Percentiles rank a stretch among this genome's conserved stretches.
Evolutionary conservation across 345 rosid species (phyloP).

Genomic region (Gossypium arboreum): DNA sequence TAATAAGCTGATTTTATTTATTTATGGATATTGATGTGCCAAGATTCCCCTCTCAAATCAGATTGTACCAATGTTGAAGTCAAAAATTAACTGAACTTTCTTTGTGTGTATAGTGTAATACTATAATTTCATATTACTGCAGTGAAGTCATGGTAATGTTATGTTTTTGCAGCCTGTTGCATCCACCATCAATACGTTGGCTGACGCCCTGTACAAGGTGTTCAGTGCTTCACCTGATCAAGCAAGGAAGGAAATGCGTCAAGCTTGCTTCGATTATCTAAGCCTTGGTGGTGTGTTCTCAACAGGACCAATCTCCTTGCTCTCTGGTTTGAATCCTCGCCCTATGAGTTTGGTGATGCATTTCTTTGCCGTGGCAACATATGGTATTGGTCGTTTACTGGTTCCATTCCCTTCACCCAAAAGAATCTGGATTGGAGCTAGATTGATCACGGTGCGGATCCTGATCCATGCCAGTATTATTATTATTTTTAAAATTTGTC

Average conservation of each 20-base stretch:
- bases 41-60: neutral
- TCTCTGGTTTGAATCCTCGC: slow-evolving; percentile 41
- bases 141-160: neutral
- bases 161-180: slow-evolving; percentile 39
- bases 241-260: slow-evolving; percentile 26
- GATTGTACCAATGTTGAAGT: neutral
- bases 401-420: slow-evolving; percentile 45
- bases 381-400: slow-evolving; percentile 36
- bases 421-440: slow-evolving; percentile 44
- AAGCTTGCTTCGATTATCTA: too few species aligned
- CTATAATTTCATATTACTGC: neutral
- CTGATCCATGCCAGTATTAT: neutral
- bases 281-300: slow-evolving; percentile 10
- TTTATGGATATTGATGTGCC: neutral
- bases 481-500: neutral
- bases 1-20: neutral
- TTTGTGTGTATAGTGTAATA: neutral
- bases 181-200: slow-evolving; percentile 41
- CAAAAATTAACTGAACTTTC: neutral
- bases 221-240: slow-evolving; percentile 40
- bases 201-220: slow-evolving; percentile 40
- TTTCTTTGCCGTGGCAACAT: slow-evolving; percentile 44
- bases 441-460: slow-evolving; percentile 33
- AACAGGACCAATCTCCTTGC: slow-evolving; percentile 41
- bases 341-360: slow-evolving; percentile 37